phyloP scores from a whole-genome alignment of 2,329 filamentous ascomycete species.

The Trichoderma asperellum region DNA sequence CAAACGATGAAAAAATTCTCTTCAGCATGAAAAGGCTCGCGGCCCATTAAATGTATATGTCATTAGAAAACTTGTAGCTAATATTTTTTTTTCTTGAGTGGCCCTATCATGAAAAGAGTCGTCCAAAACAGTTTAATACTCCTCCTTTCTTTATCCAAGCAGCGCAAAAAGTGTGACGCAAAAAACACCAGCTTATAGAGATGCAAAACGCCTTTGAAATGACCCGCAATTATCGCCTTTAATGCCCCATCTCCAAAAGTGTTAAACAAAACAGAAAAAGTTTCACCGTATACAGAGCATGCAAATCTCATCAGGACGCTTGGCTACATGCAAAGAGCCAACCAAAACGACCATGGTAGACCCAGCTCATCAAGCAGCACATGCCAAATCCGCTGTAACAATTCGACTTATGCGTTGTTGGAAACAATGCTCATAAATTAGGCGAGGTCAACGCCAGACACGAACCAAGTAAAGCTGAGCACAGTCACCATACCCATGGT shows the following conservation, averaged over 20 bases:
- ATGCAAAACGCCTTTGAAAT: slow-evolving; percentile 25
- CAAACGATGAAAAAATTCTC: not conserved
- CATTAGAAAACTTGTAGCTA: slow-evolving; percentile 29
- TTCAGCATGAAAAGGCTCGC: slow-evolving; percentile 15
- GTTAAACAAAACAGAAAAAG: slow-evolving; percentile 2
- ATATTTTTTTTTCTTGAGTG: slow-evolving; percentile 9
- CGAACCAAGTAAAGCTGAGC: slow-evolving; percentile 67
- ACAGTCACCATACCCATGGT: slow-evolving; percentile 61
- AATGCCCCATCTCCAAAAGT: slow-evolving; percentile 11
- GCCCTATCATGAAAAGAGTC: slow-evolving; percentile 28
- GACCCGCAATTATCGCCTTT: slow-evolving; percentile 24
- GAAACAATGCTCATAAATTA: slow-evolving; percentile 28
- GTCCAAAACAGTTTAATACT: slow-evolving; percentile 23
- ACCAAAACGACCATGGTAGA: not conserved
- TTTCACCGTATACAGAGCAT: not conserved
- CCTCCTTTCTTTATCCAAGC: slow-evolving; percentile 23
- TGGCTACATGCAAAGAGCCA: not conserved
- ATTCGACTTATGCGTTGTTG: not conserved
- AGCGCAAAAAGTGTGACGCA: not conserved
- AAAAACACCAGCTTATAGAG: slow-evolving; percentile 17
- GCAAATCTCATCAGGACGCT: not conserved
- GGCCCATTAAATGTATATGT: slow-evolving; percentile 28
- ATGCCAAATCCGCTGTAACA: not conserved
- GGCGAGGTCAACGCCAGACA: slow-evolving; percentile 53
- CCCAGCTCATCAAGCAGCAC: not conserved